These are phyloP conservation scores for Mycoemilia scoparia DNA, from an alignment of 192 early-diverging fungal species.

Conservation along the genomic window DNA sequence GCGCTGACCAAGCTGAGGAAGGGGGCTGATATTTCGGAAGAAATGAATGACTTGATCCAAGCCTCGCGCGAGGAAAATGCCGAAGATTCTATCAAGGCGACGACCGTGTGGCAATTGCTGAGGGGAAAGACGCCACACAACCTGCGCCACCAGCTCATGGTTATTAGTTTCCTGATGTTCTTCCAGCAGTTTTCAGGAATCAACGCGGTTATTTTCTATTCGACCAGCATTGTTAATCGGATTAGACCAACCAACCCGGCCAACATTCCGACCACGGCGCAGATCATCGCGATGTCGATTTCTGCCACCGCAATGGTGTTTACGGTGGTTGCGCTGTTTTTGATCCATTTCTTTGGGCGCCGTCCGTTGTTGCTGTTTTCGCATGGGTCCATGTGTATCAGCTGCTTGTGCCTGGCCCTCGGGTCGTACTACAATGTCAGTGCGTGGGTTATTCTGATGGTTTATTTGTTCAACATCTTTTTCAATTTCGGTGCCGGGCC, in stretches of 20 bases:
- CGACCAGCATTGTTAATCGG: constrained; percentile 60
- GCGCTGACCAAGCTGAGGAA: constrained; percentile 35
- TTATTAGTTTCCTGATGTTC: constrained; percentile 45
- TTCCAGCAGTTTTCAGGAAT: constrained; percentile 74
- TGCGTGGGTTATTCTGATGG: constrained; percentile 40
- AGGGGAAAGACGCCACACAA: constrained; percentile 29
- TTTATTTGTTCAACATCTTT: constrained; percentile 55
- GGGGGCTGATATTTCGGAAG: constrained; percentile 34
- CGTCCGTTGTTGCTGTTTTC: constrained; percentile 50
- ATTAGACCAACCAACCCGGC: constrained; percentile 25
- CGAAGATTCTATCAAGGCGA: constrained; percentile 8
- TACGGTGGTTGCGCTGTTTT: constrained; percentile 21
- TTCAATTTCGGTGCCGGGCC: constrained; percentile 68
- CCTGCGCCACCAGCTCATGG: constrained; percentile 40
- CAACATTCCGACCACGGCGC: constrained; percentile 27
- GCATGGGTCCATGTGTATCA: constrained; percentile 38
- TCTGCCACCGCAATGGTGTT: constrained; percentile 25
- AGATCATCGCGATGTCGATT: constrained; percentile 27
- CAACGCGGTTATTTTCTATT: constrained; percentile 73
- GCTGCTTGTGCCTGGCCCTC: constrained; percentile 41
- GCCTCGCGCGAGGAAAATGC: constrained; percentile 20
- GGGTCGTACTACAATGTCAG: constrained; percentile 34
- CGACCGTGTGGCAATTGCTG: constrained; percentile 35
- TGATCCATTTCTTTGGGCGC: constrained; percentile 58
- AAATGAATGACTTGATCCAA: constrained; percentile 42